Evolutionary conservation across 192 early-diverging fungal species (phyloP), one percentile per base, ranked within the genome.

Genomic region (Backusella circina): DNA sequence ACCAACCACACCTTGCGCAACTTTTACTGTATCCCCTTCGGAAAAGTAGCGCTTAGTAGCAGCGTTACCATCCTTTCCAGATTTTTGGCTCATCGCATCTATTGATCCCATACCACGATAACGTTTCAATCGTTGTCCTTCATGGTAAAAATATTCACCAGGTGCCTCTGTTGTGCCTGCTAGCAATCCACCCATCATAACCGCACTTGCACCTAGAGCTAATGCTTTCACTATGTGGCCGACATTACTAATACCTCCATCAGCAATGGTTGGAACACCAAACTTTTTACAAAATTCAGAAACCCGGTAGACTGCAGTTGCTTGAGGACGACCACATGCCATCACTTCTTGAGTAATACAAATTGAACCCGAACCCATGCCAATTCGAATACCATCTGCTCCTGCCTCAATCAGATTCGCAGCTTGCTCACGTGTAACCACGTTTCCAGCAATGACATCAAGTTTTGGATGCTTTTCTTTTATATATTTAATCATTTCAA

Each of bases 271-370:
- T 36, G 98, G 98, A 15, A 99, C 91, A 75, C 96, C 98, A 77
- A 97, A 99, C 83, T 92, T 89, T 81, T 91, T 85, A 50, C 95
- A 94, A 82, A 94, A 97, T 87, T 97, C 90, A n/a, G 96, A 91
- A 44, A 99, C 98, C 79, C 92, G 92, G 88, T 89, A 97, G 50
- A 99, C 98, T 41, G 95, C 96, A 31, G 96, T 97, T 6, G 94
- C 98, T 82, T 99, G 98, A 41, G 98, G 98, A 77, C 98, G 93
- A 78, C 98, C 98, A 68, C 96, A 96, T 64, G 98, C 96, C 96
- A 98, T 99, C 82, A 96, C 96, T 85, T 97, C 97, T 82, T 98
- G 97, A 37, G 97, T 98, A 74, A 98, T 99, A 88, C 97, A 99
- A 78, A 99, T 99, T 26, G 93, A 95, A 18, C 98, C 98, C 73